Percentiles rank a stretch among this genome's conserved stretches.
phyloP scores from a whole-genome alignment of 2,329 filamentous ascomycete genomes.

The Pestalotiopsis sp. region DNA sequence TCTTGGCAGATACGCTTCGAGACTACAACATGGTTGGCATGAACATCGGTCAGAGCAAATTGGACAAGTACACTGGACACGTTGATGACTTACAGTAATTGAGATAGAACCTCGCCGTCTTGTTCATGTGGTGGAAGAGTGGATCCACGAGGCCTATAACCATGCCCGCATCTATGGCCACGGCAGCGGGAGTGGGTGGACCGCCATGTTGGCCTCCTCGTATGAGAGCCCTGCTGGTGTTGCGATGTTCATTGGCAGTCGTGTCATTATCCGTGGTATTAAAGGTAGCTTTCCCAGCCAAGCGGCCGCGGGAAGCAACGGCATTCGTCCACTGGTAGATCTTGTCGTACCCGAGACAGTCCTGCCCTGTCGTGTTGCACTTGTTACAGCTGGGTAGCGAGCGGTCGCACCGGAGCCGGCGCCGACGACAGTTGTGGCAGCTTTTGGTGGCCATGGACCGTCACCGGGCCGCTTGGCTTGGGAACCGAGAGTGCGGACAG shows the following conservation, averaged over 20 bases:
- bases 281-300: conserved; percentile 27
- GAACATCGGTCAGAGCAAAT: conserved; percentile 1
- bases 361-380: conserved; percentile 55
- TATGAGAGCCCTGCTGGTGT: neutral
- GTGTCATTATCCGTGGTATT: neutral
- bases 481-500: neutral
- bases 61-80: neutral
- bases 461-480: conserved; percentile 3
- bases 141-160: conserved; percentile 50
- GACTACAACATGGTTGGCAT: conserved; percentile 19
- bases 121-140: conserved; percentile 55
- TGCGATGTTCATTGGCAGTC: neutral
- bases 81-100: conserved; percentile 48
- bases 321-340: conserved; percentile 62
- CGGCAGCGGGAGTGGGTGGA: neutral
- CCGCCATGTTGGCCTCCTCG: neutral
- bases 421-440: conserved; percentile 65
- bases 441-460: conserved; percentile 37
- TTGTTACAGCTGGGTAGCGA: conserved; percentile 63
- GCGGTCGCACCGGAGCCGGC: conserved; percentile 63
- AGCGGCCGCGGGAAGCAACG: conserved; percentile 52
- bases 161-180: neutral
- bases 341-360: conserved; percentile 65
- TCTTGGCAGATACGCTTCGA: conserved; percentile 50
- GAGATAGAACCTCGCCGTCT: conserved; percentile 48